Evolutionary conservation across 2,329 filamentous ascomycete genomes (phyloP).

Genomic region (Aschersonia sp.): DNA sequence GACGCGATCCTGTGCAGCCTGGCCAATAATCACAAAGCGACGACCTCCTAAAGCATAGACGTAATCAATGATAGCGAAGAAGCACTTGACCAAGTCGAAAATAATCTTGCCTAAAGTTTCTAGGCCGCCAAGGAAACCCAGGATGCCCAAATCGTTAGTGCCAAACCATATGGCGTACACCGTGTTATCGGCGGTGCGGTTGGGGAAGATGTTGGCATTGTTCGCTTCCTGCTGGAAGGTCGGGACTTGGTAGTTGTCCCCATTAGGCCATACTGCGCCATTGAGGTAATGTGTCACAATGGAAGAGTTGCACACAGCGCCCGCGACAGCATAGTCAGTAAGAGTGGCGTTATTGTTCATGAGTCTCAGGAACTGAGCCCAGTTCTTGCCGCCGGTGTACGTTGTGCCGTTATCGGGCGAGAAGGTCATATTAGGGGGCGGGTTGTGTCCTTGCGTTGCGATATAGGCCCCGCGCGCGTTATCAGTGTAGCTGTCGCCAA

Average conservation of each 20-base stretch:
- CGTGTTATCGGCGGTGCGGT: not conserved
- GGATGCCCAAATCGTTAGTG: not conserved
- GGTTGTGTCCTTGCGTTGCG: not conserved
- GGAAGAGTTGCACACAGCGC: not conserved
- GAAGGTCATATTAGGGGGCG: not conserved
- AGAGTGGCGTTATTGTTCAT: not conserved
- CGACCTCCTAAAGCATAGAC: not conserved
- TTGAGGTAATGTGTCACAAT: not conserved
- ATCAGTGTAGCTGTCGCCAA: not conserved
- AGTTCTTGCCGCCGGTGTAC: not conserved
- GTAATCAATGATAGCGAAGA: not conserved
- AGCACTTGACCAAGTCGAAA: not conserved
- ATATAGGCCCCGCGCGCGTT: not conserved
- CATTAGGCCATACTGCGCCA: not conserved
- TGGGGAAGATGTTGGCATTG: not conserved
- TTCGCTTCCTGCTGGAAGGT: not conserved
- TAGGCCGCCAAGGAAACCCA: not conserved
- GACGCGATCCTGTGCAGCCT: not conserved
- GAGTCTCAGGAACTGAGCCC: not conserved
- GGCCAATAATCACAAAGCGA: not conserved
- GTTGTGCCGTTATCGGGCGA: not conserved
- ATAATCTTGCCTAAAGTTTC: not conserved
- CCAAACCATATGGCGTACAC: not conserved
- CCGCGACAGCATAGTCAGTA: not conserved
- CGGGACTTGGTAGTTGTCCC: not conserved